phyloP scores from a whole-genome alignment of 768 basidiomycete species.

The Russula dissimulans region DNA sequence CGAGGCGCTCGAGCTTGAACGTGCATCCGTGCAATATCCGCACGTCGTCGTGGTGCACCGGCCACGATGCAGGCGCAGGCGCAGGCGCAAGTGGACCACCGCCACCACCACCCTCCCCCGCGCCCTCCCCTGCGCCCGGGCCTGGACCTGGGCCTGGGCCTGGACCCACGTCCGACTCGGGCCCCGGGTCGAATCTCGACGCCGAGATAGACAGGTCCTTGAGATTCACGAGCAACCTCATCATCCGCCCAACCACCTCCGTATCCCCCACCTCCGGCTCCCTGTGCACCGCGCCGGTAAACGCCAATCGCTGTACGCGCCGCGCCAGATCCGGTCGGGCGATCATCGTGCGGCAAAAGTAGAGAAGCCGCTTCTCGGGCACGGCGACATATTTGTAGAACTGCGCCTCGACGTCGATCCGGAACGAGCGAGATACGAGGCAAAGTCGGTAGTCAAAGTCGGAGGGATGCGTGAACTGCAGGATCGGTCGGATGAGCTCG shows the following conservation, averaged over 20 bases:
- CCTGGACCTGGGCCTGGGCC: too few species aligned
- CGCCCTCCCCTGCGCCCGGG: too few species aligned
- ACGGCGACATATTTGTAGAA: slow-evolving; percentile 12
- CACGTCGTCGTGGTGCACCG: slow-evolving; percentile 1
- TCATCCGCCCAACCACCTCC: slow-evolving; percentile 1
- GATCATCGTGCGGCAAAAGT: slow-evolving; percentile 14
- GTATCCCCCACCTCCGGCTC: slow-evolving; percentile 2
- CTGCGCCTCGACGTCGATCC: slow-evolving; percentile 1
- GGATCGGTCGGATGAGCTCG: slow-evolving; percentile 9
- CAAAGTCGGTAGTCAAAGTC: neutral
- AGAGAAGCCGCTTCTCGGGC: slow-evolving; percentile 2
- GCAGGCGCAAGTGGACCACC: too few species aligned
- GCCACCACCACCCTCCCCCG: too few species aligned
- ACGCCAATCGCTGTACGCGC: slow-evolving; percentile 10
- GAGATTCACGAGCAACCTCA: slow-evolving; percentile 9
- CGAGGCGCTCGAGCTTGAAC: slow-evolving; percentile 13
- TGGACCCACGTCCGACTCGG: neutral
- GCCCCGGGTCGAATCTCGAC: neutral
- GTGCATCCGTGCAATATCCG: slow-evolving; percentile 3
- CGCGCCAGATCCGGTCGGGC: slow-evolving; percentile 14
- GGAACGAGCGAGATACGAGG: slow-evolving; percentile 9
- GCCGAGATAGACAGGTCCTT: slow-evolving; percentile 12
- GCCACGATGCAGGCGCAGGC: neutral
- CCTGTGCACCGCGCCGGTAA: slow-evolving; percentile 9
- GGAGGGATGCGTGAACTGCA: slow-evolving; percentile 3